A percentile compares a stretch with the other conserved stretches of the same genome.
phyloP scores from a whole-genome alignment of 371 early-diverging fungal species.

The Umbelopsis sp. region DNA sequence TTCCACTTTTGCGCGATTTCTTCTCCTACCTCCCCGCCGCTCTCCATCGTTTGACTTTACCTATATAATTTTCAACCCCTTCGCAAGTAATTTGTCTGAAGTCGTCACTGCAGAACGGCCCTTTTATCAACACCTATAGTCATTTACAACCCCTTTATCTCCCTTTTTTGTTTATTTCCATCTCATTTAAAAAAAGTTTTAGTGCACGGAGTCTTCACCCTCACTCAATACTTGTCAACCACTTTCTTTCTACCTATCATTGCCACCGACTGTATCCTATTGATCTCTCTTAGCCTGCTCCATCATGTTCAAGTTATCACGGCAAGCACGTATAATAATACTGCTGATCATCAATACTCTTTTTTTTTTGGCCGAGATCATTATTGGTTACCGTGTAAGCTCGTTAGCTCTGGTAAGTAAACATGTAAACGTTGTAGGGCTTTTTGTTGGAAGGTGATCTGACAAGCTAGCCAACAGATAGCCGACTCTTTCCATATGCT shows the following conservation, averaged over 20 bases:
- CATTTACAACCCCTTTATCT: neutral
- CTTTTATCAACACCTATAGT: neutral
- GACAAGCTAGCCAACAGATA: constrained; percentile 36
- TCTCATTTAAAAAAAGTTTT: too few relatives aligned
- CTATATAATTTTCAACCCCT: too few relatives aligned
- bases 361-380: constrained; percentile 80
- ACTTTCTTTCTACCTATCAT: neutral
- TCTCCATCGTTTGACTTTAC: too few relatives aligned
- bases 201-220: too few relatives aligned
- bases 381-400: constrained; percentile 74
- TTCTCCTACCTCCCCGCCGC: neutral
- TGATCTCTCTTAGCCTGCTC: neutral
- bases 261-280: neutral
- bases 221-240: neutral
- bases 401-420: constrained; percentile 76
- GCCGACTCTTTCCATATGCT: constrained; percentile 96
- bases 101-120: neutral
- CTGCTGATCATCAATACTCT: constrained; percentile 67
- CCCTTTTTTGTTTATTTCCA: too few relatives aligned
- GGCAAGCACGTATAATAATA: constrained; percentile 46
- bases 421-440: too few relatives aligned
- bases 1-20: too few relatives aligned
- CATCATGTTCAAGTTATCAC: neutral
- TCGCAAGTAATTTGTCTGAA: neutral
- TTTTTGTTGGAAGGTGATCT: too few relatives aligned